Conservation (phyloP, 78 protist genomes). For the Dictyostelium discoideum region dicty_2.7 NC_007089.4:1636001-1636500, state of each 20-base stretch:
- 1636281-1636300: too few relatives aligned
- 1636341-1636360: background rate
- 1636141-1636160: background rate
- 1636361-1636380: constrained; percentile 15
- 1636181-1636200: constrained; percentile 7
- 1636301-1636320: background rate
- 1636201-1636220: constrained; percentile 22
- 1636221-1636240: constrained; percentile 13
- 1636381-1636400: background rate
- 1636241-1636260: background rate
- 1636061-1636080: background rate
- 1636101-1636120: background rate
- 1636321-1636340: background rate
- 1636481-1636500: constrained; percentile 9
- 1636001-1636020: background rate
- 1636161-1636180: background rate
- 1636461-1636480: constrained; percentile 1
- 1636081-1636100: background rate
- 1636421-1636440: background rate
- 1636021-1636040: background rate
- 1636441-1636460: background rate
- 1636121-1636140: background rate
- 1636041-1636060: background rate
- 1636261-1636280: background rate
- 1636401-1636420: background rate